phyloP scores from a whole-genome alignment of 305 asterid genomes.

The Ajuga reptans region DNA sequence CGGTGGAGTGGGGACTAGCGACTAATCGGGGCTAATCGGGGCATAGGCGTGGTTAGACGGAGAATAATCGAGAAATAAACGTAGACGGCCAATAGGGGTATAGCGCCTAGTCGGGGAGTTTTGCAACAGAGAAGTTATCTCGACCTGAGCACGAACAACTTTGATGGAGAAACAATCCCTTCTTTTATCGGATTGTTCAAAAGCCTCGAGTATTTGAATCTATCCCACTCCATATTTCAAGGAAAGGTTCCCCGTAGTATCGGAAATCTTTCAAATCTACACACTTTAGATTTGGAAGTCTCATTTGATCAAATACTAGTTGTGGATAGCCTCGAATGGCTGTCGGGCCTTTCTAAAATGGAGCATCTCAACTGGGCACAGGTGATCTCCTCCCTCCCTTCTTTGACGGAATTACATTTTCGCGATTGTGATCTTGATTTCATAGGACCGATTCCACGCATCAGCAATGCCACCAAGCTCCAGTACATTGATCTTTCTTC shows the following conservation, averaged over 20 bases:
- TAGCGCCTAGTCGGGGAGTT: too few relatives aligned
- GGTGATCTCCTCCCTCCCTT: conserved; percentile 24
- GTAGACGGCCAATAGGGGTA: too few relatives aligned
- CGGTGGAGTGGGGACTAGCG: too few relatives aligned
- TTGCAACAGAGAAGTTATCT: too few relatives aligned
- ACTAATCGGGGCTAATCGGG: too few relatives aligned
- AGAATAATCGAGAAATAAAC: too few relatives aligned
- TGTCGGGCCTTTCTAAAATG: conserved; percentile 19
- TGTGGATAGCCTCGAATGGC: conserved; percentile 28
- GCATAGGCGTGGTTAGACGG: too few relatives aligned
- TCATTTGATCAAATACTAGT: background rate
- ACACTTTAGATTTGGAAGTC: conserved; percentile 16
- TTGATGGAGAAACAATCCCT: background rate
- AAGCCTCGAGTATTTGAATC: background rate
- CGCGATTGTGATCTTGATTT: conserved; percentile 12
- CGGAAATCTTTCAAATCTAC: conserved; percentile 26
- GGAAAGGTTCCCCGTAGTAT: conserved; percentile 4
- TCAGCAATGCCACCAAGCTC: background rate
- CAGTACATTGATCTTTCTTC: background rate
- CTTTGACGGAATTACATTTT: conserved; percentile 8
- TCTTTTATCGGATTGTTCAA: conserved; percentile 6
- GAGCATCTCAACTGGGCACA: conserved; percentile 28
- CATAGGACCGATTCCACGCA: background rate
- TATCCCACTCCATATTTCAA: background rate
- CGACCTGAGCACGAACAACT: background rate